Conservation (phyloP, 164 flowering plant species). For the Akebia trifoliata region DNA sequence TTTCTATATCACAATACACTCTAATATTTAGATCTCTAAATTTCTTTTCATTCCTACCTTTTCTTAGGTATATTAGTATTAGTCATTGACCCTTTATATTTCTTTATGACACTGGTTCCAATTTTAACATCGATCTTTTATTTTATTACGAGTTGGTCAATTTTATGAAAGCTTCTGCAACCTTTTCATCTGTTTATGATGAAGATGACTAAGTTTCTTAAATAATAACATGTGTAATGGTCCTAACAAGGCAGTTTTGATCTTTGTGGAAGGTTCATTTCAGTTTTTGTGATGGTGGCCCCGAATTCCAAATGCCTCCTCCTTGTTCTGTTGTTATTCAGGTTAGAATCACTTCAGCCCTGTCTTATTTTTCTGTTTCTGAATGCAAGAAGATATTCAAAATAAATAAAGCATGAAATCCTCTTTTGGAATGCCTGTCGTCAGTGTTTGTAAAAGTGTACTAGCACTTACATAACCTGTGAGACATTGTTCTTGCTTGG, state of each 20-base stretch:
- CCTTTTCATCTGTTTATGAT: not conserved
- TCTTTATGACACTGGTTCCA: not conserved
- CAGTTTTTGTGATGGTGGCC: constrained; percentile 56
- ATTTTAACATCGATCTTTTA: not conserved
- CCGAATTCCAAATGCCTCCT: constrained; percentile 77
- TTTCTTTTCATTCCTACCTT: no score
- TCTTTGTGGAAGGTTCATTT: constrained; percentile 61
- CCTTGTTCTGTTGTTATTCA: constrained; percentile 85
- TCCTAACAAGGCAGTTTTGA: constrained; percentile 20
- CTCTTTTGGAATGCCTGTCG: not conserved
- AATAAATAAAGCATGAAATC: not conserved
- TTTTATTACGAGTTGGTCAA: not conserved
- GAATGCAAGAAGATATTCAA: not conserved
- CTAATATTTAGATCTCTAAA: not conserved
- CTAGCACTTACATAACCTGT: no score
- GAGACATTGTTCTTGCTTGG: no score
- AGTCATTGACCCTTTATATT: not conserved
- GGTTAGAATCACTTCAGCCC: constrained; percentile 34
- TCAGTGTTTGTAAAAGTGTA: no score
- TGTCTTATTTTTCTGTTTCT: not conserved
- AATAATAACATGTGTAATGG: not conserved
- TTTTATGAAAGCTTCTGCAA: not conserved
- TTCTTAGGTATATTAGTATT: not conserved
- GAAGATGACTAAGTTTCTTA: not conserved
- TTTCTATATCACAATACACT: no score